Evolutionary conservation across 805 yeast species (phyloP), one percentile per base, ranked within the genome.

Genomic region (Cyberlindnera mississippiensis): DNA sequence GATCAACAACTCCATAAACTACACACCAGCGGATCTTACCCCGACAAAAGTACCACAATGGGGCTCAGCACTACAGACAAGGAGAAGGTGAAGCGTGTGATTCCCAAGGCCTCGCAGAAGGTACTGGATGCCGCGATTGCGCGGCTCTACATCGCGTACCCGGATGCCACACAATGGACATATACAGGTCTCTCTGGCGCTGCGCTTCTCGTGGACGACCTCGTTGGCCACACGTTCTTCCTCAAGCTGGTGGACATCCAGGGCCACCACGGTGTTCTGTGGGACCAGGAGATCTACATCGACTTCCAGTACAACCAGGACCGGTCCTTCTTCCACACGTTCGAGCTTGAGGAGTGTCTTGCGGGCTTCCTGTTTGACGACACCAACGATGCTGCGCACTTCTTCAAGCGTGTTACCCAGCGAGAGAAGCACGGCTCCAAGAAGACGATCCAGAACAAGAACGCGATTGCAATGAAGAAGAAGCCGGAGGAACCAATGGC

Each of bases 231-330:
- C 62, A 88, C 96, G 0, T 89, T 86, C 57, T 93, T 89, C 61
- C 71, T 93, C 35, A 93, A 93, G 61, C 60, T 93, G 40, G 95
- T 93, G 6, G 99, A 93, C 57, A 79, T 91, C 26, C 57, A 70
- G 29, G 96, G 95, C 6, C 75, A 79, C 47, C 69, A 84, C 32
- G 98, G 98, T 28, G 96, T 93, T 0, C 51, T 93, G 0, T 93
- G 99, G 99, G 99, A 93, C 62, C 99, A 93, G 63, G 99, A 93
- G 63, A 64, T 93, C 37, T 91, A 86, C 56, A 81, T 87, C 11
- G 83, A 86, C 55, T 89, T 93, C 62, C 82, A 82, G 53, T 93
- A 93, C 64, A 78, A 85, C 57, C 98, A 93, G 63, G 99, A 93
- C 62, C 76, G 99, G 26, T 80, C 95, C 30, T 93, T 87, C 64